Evolutionary conservation across 495 filamentous ascomycete species (phyloP).

Genomic region (Tuber brumale): DNA sequence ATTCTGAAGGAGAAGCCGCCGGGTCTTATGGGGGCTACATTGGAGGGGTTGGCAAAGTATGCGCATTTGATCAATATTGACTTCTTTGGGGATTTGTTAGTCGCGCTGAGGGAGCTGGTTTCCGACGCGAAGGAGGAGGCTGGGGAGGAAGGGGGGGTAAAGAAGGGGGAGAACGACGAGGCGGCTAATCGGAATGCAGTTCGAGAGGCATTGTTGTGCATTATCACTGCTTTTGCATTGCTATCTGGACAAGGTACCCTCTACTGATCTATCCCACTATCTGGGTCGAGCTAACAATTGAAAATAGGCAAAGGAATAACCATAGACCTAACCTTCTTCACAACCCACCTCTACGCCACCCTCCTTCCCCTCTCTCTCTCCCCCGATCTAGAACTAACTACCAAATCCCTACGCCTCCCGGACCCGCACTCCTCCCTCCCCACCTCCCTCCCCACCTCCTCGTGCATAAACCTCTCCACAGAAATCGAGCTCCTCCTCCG

Average conservation of each 20-base stretch:
- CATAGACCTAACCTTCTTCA: conserved; percentile 91
- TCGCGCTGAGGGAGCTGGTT: conserved; percentile 87
- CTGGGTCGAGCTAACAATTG: conserved; percentile 1
- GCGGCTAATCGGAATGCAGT: conserved; percentile 56
- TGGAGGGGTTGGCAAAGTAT: conserved; percentile 86
- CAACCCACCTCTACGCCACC: conserved; percentile 79
- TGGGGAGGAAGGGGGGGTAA: conserved; percentile 41
- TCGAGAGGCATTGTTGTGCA: conserved; percentile 86
- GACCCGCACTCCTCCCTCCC: conserved; percentile 55
- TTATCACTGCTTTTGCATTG: conserved; percentile 88
- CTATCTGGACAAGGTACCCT: conserved; percentile 84
- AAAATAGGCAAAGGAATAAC: conserved; percentile 56
- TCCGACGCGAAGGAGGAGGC: conserved; percentile 52
- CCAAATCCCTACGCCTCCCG: conserved; percentile 69
- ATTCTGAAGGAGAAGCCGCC: conserved; percentile 75
- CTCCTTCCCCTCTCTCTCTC: conserved; percentile 70
- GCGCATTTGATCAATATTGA: conserved; percentile 95
- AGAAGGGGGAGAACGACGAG: conserved; percentile 44
- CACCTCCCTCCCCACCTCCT: conserved; percentile 42
- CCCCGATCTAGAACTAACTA: conserved; percentile 76
- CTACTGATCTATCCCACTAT: conserved; percentile 27
- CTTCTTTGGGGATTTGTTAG: conserved; percentile 93
- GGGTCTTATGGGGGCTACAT: conserved; percentile 83
- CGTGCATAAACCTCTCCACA: conserved; percentile 83
- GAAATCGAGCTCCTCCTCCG: conserved; percentile 84